Percentiles rank a stretch among this genome's conserved stretches.
These are phyloP conservation scores for Emergomyces africanus DNA, from an alignment of 2,329 filamentous ascomycete genomes.

Conservation along the genomic window DNA sequence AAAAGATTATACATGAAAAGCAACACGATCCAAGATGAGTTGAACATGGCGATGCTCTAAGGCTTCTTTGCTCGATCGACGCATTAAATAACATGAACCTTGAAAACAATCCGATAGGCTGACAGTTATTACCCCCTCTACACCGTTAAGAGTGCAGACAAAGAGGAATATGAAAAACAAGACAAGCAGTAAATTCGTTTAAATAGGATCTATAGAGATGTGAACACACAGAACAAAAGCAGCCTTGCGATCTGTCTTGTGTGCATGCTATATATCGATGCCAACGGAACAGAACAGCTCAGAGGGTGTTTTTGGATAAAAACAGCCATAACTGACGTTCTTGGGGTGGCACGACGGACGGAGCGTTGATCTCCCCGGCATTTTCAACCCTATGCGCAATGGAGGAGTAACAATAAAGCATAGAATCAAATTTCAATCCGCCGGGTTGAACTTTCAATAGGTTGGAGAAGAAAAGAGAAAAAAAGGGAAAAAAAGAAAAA, in stretches of 20 bases:
- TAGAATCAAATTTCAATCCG: slow-evolving; percentile 49
- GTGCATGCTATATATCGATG: slow-evolving; percentile 31
- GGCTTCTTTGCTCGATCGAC: no score
- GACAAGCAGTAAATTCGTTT: background rate
- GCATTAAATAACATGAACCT: no score
- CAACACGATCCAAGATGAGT: background rate
- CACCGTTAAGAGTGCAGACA: no score
- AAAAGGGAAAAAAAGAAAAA: slow-evolving; percentile 13
- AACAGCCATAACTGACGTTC: slow-evolving; percentile 33
- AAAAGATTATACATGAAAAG: background rate
- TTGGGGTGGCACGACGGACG: slow-evolving; percentile 33
- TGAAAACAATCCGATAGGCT: no score
- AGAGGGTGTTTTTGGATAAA: slow-evolving; percentile 14
- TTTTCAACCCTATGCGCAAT: slow-evolving; percentile 47
- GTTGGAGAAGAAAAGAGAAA: slow-evolving; percentile 29
- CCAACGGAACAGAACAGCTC: slow-evolving; percentile 37
- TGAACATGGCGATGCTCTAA: no score
- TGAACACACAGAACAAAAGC: background rate
- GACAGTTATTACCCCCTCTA: no score
- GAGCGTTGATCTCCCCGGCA: slow-evolving; percentile 37
- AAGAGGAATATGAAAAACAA: background rate
- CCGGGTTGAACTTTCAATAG: slow-evolving; percentile 42
- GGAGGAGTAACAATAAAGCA: slow-evolving; percentile 27
- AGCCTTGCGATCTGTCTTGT: background rate
- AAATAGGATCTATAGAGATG: background rate